phyloP scores from a whole-genome alignment of 495 filamentous ascomycete genomes.

The Aspergillus heteromorphus region DNA sequence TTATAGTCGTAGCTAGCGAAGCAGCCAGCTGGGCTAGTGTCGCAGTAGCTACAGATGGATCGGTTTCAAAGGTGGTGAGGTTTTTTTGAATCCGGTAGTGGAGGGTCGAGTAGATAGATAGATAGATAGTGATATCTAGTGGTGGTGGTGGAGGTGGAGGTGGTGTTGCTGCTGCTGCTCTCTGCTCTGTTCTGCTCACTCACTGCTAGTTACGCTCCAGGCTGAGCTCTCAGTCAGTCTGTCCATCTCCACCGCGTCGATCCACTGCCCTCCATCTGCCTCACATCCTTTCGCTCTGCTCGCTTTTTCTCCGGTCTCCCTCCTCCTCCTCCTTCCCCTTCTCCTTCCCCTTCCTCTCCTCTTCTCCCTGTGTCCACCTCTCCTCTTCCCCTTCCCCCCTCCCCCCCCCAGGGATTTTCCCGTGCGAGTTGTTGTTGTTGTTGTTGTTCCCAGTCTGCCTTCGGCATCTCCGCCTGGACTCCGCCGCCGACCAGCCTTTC shows the following conservation, averaged over 20 bases:
- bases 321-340: background rate
- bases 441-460: background rate
- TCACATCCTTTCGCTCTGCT: slow-evolving; percentile 9
- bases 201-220: background rate
- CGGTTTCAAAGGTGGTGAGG: background rate
- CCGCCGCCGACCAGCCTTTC: background rate
- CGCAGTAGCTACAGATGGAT: background rate
- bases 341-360: background rate
- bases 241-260: slow-evolving; percentile 8
- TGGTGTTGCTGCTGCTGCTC: background rate
- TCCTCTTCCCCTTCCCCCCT: background rate
- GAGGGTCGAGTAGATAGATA: background rate
- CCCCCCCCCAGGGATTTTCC: slow-evolving; percentile 13
- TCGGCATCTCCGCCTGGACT: slow-evolving; percentile 1
- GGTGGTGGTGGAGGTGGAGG: background rate
- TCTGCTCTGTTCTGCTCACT: background rate
- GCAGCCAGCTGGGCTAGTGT: background rate
- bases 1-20: background rate
- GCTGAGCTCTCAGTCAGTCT: background rate
- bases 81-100: background rate
- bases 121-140: background rate
- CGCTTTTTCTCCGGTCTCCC: slow-evolving; percentile 5
- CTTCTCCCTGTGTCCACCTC: background rate
- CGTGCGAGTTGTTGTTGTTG: slow-evolving; percentile 15
- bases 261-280: slow-evolving; percentile 6